Evolutionary conservation across 2,329 filamentous ascomycete genomes (phyloP), one percentile per base, ranked within the genome.

Genomic region (Sarocladiaceae sp.): DNA sequence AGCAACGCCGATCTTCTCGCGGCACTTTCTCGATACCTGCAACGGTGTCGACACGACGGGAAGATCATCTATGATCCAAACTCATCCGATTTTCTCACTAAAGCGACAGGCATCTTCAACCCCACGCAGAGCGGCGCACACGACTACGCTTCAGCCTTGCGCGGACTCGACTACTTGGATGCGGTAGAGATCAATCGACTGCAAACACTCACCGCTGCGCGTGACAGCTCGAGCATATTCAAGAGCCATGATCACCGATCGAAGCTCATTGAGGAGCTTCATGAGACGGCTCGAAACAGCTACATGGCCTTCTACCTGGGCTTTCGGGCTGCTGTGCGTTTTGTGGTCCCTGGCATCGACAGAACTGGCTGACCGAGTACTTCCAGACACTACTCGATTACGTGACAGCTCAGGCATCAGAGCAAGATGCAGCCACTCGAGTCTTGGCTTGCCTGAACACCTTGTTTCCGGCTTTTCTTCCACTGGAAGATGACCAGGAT

Each of bases 381-480:
- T 26, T 18, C 4, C n/a, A 69, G 66, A 56, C 63, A 17, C 57
- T 69, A 10, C 57, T 66, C 49, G 40, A 61, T 3, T 55, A 60
- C 23, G 50, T 66, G 28, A 55, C 50, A 10, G 53, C 53, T 17
- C 52, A 53, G 15, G n/a, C 23, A 17, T 15, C 25, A 18, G 28
- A 37, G 18, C 33, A 54, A 2, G 15, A 33, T 10, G 23, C 17
- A 51, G 50, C 48, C 57, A 58, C 23, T 13, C 36, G 58, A 13
- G 58, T 67, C 29, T 64, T 71, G 66, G 68, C 66, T 20, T 58
- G 60, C 6, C 56, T 71, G 22, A 71, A 71, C 47, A 61, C 69
- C 5, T 55, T 71, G 18, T 67, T 71, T 29, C 66, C 69, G 1
- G 53, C 66, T 1, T 51, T 56, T 10, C 50, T 58, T 8, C 53